Percentiles rank a stretch among this genome's conserved stretches.
Conservation (phyloP, 2,329 filamentous ascomycete genomes). For the Coniochaeta prunicola region DNA sequence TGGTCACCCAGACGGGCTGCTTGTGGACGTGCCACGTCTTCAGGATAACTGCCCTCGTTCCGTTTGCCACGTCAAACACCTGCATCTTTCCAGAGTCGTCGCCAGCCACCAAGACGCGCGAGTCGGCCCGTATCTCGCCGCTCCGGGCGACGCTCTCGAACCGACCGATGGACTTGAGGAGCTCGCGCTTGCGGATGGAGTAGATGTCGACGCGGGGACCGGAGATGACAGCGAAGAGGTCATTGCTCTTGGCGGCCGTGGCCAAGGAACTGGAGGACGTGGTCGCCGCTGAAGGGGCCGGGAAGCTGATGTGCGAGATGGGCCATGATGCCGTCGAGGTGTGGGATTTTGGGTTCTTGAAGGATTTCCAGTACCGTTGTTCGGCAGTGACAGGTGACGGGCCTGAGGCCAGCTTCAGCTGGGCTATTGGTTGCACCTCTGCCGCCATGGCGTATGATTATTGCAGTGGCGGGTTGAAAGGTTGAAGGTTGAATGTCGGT, state of each 20-base stretch:
- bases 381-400: constrained; percentile 82
- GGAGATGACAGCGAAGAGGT: constrained; percentile 88
- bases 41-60: constrained; percentile 72
- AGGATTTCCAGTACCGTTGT: constrained; percentile 93
- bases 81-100: constrained; percentile 90
- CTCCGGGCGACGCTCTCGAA: constrained; percentile 89
- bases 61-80: constrained; percentile 73
- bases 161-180: constrained; percentile 87
- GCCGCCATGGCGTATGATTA: constrained; percentile 60
- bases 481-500: neutral
- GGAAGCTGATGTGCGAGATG: constrained; percentile 83
- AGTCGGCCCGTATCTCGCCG: constrained; percentile 82
- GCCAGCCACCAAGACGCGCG: constrained; percentile 80
- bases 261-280: constrained; percentile 25
- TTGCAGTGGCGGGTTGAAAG: neutral
- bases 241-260: constrained; percentile 44
- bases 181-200: constrained; percentile 84
- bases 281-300: constrained; percentile 33
- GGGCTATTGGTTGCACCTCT: constrained; percentile 71
- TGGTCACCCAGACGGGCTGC: constrained; percentile 86
- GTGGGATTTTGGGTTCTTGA: constrained; percentile 84
- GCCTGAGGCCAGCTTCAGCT: constrained; percentile 75
- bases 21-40: constrained; percentile 94
- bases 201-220: constrained; percentile 90
- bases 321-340: constrained; percentile 86